Conservation (phyloP, 805 yeast species). For the Saccharomycopsis babjevae region DNA sequence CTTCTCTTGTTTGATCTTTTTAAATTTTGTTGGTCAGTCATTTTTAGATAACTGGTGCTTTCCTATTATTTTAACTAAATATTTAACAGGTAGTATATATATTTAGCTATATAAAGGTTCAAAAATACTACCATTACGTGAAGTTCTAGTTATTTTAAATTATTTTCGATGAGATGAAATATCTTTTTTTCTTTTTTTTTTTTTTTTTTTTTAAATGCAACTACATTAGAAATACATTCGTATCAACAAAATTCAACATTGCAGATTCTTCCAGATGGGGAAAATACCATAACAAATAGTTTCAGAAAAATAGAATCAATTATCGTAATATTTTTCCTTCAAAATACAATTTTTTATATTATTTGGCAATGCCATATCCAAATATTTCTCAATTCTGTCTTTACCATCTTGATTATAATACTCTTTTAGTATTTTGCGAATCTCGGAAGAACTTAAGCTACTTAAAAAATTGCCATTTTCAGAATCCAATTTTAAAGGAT, state of each 20-base stretch:
- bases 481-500: neutral
- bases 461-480: constrained; percentile 3
- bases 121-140: too few relatives aligned
- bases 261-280: too few relatives aligned
- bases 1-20: neutral
- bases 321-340: neutral
- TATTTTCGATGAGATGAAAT: neutral
- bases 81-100: neutral
- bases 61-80: neutral
- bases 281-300: too few relatives aligned
- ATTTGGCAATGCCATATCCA: neutral
- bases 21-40: neutral
- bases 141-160: neutral
- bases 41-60: neutral
- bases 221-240: neutral
- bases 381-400: neutral
- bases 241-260: neutral
- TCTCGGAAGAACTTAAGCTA: constrained; percentile 12
- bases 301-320: neutral
- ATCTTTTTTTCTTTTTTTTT: neutral
- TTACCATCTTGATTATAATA: neutral
- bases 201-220: neutral
- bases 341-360: neutral
- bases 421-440: constrained; percentile 2
- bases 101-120: neutral